phyloP scores from a whole-genome alignment of 2,329 filamentous ascomycete species.

The Calonectria montana region DNA sequence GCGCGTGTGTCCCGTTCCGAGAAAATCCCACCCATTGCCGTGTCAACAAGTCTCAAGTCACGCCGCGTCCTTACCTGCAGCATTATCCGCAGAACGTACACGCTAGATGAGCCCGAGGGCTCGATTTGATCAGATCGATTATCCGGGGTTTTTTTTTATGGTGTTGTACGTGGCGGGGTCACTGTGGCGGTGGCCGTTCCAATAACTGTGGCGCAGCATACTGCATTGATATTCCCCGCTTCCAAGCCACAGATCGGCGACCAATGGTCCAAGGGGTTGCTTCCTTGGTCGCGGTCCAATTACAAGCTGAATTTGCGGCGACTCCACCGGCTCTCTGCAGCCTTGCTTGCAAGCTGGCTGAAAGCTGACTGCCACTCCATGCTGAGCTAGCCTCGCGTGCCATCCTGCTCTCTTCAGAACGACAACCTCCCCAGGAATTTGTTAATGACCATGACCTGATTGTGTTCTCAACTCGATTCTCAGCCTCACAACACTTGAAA shows the following conservation, averaged over 20 bases:
- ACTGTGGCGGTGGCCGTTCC: background rate
- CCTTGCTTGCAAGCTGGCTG: constrained; percentile 45
- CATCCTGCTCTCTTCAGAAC: constrained; percentile 18
- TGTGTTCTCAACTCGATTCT: background rate
- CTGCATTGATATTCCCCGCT: background rate
- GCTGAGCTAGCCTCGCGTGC: constrained; percentile 29
- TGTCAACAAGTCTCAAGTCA: constrained; percentile 14
- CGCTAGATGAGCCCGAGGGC: constrained; percentile 8
- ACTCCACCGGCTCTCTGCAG: constrained; percentile 28
- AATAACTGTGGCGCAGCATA: background rate
- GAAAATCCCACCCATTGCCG: constrained; percentile 26
- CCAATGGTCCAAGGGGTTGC: background rate
- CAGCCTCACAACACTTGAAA: constrained; percentile 12
- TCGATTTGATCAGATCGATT: background rate
- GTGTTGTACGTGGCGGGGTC: constrained; percentile 1
- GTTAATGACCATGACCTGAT: constrained; percentile 28
- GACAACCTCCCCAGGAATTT: constrained; percentile 9
- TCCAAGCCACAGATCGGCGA: constrained; percentile 17
- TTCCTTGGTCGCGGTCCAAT: constrained; percentile 28
- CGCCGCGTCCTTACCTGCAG: constrained; percentile 12
- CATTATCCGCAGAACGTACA: constrained; percentile 20
- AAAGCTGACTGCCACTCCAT: constrained; percentile 35
- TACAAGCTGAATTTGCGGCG: constrained; percentile 16
- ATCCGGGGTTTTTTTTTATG: background rate
- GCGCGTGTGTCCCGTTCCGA: constrained; percentile 19